A percentile compares a stretch with the other conserved stretches of the same genome.
Evolutionary conservation across 1,139 yeast species (phyloP).

Genomic region (Nakaseomyces sp.): DNA sequence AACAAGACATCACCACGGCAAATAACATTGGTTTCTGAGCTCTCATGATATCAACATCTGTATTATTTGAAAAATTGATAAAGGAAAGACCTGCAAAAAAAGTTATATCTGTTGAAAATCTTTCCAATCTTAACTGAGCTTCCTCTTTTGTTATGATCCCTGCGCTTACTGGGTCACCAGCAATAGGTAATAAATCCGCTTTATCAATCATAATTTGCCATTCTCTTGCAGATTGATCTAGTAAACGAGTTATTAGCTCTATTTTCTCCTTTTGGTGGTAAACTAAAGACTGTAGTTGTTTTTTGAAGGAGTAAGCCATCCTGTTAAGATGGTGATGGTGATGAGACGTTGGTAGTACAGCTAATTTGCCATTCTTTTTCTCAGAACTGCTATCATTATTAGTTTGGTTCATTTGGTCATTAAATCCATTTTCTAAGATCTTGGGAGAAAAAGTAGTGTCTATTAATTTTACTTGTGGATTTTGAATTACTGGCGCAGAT

Average conservation of each 20-base stretch:
- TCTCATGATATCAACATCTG: constrained; percentile 42
- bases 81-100: constrained; percentile 40
- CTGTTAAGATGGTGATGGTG: constrained; percentile 1
- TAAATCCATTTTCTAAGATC: neutral
- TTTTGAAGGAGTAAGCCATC: constrained; percentile 21
- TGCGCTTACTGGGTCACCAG: constrained; percentile 38
- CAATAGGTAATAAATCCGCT: constrained; percentile 16
- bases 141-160: constrained; percentile 44
- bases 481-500: neutral
- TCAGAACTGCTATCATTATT: neutral
- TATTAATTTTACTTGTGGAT: neutral
- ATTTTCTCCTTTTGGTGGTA: constrained; percentile 23
- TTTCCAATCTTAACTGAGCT: constrained; percentile 39
- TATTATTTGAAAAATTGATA: constrained; percentile 40
- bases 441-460: neutral
- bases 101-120: constrained; percentile 38
- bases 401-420: neutral
- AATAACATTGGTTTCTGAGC: constrained; percentile 51
- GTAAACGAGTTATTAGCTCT: constrained; percentile 16
- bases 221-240: constrained; percentile 18
- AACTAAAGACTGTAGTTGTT: constrained; percentile 20
- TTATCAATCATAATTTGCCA: constrained; percentile 23
- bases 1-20: constrained; percentile 54
- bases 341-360: too few species aligned
- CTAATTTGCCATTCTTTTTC: neutral